Percentiles rank a stretch among this genome's conserved stretches.
Conservation (phyloP, 257 asterid genomes). For the Solanum chaucha region DNA sequence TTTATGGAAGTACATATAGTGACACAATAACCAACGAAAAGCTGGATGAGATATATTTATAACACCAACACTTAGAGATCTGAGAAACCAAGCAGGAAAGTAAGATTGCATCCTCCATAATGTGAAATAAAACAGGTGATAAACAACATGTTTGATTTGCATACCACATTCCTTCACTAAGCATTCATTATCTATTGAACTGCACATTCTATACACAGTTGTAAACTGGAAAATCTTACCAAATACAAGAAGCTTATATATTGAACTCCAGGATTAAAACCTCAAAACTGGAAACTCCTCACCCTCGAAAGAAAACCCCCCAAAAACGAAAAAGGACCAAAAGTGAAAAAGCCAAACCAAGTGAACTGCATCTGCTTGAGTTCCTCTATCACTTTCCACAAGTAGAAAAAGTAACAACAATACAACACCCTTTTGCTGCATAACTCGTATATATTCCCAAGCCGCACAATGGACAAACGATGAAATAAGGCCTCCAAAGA, state of each 20-base stretch:
- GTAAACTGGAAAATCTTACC: not conserved
- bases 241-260: not conserved
- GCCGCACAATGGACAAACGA: slow-evolving; percentile 4
- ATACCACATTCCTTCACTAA: not conserved
- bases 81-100: not conserved
- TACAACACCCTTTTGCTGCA: slow-evolving; percentile 21
- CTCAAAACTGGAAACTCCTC: not conserved
- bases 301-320: not conserved
- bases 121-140: not conserved
- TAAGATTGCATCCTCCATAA: not conserved
- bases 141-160: not conserved
- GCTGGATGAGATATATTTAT: not conserved
- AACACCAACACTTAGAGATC: not conserved
- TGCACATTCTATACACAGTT: not conserved
- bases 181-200: not conserved
- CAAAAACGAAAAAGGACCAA: not conserved
- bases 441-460: slow-evolving; percentile 25
- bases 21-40: not conserved
- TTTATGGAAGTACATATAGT: not conserved
- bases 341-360: not conserved
- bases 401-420: slow-evolving; percentile 16
- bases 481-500: slow-evolving; percentile 23
- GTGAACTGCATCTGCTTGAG: not conserved
- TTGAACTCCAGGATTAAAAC: not conserved
- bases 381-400: not conserved